Evolutionary conservation across 192 early-diverging fungal species (phyloP).

Genomic region (Coemansia reversa): DNA sequence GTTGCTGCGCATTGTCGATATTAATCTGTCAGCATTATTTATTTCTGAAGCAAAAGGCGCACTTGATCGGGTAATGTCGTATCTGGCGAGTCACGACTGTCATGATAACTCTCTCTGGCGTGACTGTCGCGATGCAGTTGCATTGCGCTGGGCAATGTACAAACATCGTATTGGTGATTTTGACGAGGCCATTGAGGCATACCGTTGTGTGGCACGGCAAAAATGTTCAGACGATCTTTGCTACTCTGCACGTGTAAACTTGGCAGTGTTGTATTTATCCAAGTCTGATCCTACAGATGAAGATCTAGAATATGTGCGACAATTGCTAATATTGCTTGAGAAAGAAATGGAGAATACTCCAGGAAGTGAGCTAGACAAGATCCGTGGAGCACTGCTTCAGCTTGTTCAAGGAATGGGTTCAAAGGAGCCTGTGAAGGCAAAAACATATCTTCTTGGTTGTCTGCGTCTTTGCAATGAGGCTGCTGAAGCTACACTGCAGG

Average conservation of each 20-base stretch:
- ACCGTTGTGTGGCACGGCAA: conserved; percentile 25
- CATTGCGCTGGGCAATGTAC: conserved; percentile 50
- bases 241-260: conserved; percentile 27
- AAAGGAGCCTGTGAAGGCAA: conserved; percentile 37
- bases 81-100: conserved; percentile 6
- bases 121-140: conserved; percentile 25
- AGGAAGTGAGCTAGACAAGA: conserved; percentile 11
- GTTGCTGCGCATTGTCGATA: conserved; percentile 27
- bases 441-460: conserved; percentile 38
- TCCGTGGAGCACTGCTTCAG: conserved; percentile 23
- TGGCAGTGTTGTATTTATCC: conserved; percentile 14
- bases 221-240: conserved; percentile 13
- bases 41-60: conserved; percentile 29
- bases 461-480: conserved; percentile 27
- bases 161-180: conserved; percentile 39
- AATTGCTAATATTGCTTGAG: conserved; percentile 6
- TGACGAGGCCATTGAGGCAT: conserved; percentile 27
- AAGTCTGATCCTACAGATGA: conserved; percentile 1
- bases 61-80: conserved; percentile 22
- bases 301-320: background rate
- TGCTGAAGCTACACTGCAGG: conserved; percentile 32
- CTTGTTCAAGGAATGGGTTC: conserved; percentile 31
- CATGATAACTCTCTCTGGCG: conserved; percentile 15
- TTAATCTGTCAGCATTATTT: conserved; percentile 17
- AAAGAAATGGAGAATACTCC: conserved; percentile 2